phyloP scores from a whole-genome alignment of 2,329 filamentous ascomycete species.

The Sporothrix schenckii region DNA sequence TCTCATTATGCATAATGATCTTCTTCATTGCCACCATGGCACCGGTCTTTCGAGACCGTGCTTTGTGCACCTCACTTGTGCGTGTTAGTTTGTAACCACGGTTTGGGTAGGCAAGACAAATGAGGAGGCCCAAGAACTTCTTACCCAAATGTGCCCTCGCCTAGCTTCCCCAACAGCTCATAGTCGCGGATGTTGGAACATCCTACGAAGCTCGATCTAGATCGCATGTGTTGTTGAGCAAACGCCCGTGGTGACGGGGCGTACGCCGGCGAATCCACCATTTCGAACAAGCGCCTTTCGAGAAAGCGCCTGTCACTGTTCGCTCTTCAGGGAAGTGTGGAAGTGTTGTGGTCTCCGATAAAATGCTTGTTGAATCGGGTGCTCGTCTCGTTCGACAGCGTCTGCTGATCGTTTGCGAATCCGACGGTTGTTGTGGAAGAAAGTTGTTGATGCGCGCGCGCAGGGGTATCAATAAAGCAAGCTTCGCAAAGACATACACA shows the following conservation, averaged over 20 bases:
- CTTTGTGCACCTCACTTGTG: constrained; percentile 83
- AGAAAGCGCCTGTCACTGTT: background rate
- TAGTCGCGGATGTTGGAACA: constrained; percentile 84
- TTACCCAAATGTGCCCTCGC: constrained; percentile 92
- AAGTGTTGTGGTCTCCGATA: background rate
- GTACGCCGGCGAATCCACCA: constrained; percentile 16
- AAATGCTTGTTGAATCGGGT: background rate
- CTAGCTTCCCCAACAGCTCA: constrained; percentile 78
- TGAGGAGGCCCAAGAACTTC: constrained; percentile 38
- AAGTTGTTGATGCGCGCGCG: background rate
- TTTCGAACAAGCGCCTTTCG: constrained; percentile 19
- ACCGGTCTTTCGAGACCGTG: constrained; percentile 73
- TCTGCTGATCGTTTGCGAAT: background rate
- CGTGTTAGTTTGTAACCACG: constrained; percentile 31
- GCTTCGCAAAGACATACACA: background rate
- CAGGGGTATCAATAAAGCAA: constrained; percentile 13
- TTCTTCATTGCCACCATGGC: constrained; percentile 89
- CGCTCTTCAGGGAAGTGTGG: background rate
- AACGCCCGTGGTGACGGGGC: constrained; percentile 56
- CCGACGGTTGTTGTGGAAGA: background rate
- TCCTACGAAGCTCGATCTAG: constrained; percentile 69
- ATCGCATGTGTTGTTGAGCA: constrained; percentile 59
- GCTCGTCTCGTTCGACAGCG: background rate
- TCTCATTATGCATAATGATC: constrained; percentile 99
- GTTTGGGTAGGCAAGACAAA: background rate